Conservation (phyloP, 2,329 filamentous ascomycete genomes). For the Biscogniauxia sp. region DNA sequence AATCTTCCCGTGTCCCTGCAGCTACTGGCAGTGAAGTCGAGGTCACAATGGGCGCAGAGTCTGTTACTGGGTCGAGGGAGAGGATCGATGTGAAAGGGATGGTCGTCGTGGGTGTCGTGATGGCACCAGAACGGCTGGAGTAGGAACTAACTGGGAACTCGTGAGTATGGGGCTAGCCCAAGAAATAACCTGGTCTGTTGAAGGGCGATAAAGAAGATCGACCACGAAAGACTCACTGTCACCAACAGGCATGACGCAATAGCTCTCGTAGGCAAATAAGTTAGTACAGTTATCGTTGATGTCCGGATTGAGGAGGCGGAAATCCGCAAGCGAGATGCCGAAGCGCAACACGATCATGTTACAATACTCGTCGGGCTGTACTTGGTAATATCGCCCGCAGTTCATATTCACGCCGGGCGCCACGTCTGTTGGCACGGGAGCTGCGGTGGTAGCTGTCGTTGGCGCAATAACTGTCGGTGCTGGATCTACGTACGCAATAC, state of each 20-base stretch:
- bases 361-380: conserved; percentile 1
- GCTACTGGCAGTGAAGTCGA: no score
- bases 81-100: no score
- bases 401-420: conserved; percentile 7
- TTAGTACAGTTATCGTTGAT: conserved; percentile 6
- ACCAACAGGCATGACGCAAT: background rate
- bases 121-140: no score
- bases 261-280: conserved; percentile 2
- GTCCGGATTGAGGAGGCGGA: conserved; percentile 1
- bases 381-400: background rate
- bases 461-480: background rate
- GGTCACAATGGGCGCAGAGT: no score
- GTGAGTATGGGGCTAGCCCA: no score
- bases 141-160: no score
- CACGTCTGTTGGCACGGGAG: conserved; percentile 26
- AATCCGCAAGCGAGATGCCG: background rate
- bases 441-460: conserved; percentile 6
- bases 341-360: background rate
- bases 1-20: no score
- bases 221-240: background rate
- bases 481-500: background rate
- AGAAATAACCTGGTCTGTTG: no score
- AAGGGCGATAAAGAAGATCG: no score
- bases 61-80: no score
- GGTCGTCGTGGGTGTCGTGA: no score